Conservation (phyloP, 805 yeast genomes). For the Zygoascus bituminiphila region DNA sequence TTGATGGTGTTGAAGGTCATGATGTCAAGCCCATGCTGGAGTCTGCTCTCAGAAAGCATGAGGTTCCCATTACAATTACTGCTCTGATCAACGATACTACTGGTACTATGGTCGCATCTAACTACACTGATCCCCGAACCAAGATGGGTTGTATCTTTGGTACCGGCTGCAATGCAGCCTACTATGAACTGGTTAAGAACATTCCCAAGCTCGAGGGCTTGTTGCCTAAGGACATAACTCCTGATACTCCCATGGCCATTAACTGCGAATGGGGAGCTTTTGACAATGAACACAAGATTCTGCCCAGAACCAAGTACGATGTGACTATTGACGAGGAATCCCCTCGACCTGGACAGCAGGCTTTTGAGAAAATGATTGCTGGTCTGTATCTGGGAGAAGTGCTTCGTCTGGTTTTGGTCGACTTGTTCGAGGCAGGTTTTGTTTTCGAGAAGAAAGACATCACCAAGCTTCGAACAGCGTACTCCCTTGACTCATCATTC, state of each 20-base stretch:
- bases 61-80: slow-evolving; percentile 75
- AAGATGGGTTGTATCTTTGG: slow-evolving; percentile 95
- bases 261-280: slow-evolving; percentile 98
- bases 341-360: slow-evolving; percentile 94
- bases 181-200: slow-evolving; percentile 64
- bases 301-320: slow-evolving; percentile 91
- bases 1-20: slow-evolving; percentile 85
- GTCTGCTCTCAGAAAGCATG: slow-evolving; percentile 51
- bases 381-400: slow-evolving; percentile 95
- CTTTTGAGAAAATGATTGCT: slow-evolving; percentile 94
- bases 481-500: slow-evolving; percentile 80
- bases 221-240: slow-evolving; percentile 53
- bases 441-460: slow-evolving; percentile 67
- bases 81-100: slow-evolving; percentile 96
- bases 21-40: slow-evolving; percentile 92
- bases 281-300: slow-evolving; percentile 74
- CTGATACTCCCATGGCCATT: slow-evolving; percentile 78
- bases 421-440: slow-evolving; percentile 53
- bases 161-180: slow-evolving; percentile 96
- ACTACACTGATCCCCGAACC: slow-evolving; percentile 81
- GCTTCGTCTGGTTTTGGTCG: slow-evolving; percentile 69
- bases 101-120: slow-evolving; percentile 93
- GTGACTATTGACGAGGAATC: slow-evolving; percentile 69
- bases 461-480: slow-evolving; percentile 50
- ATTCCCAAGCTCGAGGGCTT: slow-evolving; percentile 77